Conservation (phyloP, 805 yeast genomes). For the Kodamaea fukazawae region DNA sequence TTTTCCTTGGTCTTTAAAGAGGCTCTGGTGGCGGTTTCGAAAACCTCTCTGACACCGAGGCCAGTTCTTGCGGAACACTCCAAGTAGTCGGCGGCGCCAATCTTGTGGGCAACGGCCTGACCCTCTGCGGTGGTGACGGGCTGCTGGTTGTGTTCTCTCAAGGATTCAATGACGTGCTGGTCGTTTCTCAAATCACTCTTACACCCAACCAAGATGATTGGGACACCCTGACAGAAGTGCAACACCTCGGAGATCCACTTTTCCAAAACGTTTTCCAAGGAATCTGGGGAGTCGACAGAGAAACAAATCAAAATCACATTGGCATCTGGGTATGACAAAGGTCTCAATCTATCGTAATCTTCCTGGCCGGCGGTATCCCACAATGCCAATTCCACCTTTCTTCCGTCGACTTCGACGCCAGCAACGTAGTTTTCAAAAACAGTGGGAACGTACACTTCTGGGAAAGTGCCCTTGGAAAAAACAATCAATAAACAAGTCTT, state of each 20-base stretch:
- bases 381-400: slow-evolving; percentile 50
- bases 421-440: slow-evolving; percentile 98
- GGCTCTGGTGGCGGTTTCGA: slow-evolving; percentile 30
- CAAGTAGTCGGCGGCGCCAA: slow-evolving; percentile 31
- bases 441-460: slow-evolving; percentile 30
- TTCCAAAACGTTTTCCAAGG: slow-evolving; percentile 34
- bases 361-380: slow-evolving; percentile 81
- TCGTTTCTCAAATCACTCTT: slow-evolving; percentile 35
- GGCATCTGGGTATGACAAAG: slow-evolving; percentile 41
- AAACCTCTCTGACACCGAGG: slow-evolving; percentile 30
- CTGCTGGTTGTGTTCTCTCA: slow-evolving; percentile 23
- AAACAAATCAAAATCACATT: slow-evolving; percentile 39
- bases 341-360: slow-evolving; percentile 62
- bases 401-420: slow-evolving; percentile 68
- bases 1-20: slow-evolving; percentile 29
- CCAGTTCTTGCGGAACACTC: slow-evolving; percentile 38
- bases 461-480: slow-evolving; percentile 31
- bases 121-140: slow-evolving; percentile 25
- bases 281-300: slow-evolving; percentile 29
- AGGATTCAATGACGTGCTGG: slow-evolving; percentile 24
- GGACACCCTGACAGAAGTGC: slow-evolving; percentile 36
- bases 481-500: slow-evolving; percentile 32
- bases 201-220: slow-evolving; percentile 35
- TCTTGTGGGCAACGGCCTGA: slow-evolving; percentile 25
- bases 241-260: slow-evolving; percentile 45